Percentiles rank a stretch among this genome's conserved stretches.
Evolutionary conservation across 2,329 filamentous ascomycete genomes (phyloP).

Genomic region (Colletotrichum euphorbiae): DNA sequence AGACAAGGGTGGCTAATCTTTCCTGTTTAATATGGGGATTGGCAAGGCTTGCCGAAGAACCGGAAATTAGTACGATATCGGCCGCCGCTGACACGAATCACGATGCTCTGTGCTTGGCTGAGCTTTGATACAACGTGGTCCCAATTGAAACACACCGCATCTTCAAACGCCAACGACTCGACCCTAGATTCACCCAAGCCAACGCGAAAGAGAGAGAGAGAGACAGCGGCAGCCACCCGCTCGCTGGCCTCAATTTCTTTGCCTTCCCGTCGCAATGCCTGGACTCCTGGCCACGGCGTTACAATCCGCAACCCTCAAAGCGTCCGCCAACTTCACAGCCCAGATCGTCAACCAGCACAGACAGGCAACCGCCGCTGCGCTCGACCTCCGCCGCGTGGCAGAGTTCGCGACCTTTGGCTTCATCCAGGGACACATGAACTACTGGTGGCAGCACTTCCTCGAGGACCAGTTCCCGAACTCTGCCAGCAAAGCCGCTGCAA

Average conservation of each 20-base stretch:
- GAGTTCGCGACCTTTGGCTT: conserved; percentile 52
- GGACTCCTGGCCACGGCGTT: conserved; percentile 35
- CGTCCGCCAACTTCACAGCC: conserved; percentile 37
- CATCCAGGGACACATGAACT: conserved; percentile 51
- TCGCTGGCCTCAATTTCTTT: not conserved
- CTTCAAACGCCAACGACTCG: conserved; percentile 4
- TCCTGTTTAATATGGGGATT: conserved; percentile 21
- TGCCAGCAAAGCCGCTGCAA: conserved; percentile 11
- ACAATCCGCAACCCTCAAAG: conserved; percentile 38
- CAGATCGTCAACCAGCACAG: conserved; percentile 38
- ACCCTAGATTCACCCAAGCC: not conserved
- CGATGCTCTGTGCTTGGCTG: conserved; percentile 11
- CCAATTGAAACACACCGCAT: conserved; percentile 38
- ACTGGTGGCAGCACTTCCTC: conserved; percentile 50
- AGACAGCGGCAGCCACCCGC: not conserved
- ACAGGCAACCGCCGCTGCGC: conserved; percentile 16
- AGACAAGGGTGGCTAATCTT: conserved; percentile 30
- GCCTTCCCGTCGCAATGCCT: conserved; percentile 21
- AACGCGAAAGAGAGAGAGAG: not conserved
- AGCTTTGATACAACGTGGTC: conserved; percentile 36
- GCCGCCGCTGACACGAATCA: conserved; percentile 23
- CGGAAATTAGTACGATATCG: conserved; percentile 31
- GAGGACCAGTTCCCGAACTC: conserved; percentile 51
- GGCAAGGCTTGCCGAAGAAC: conserved; percentile 31
- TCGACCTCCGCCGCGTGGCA: conserved; percentile 49